Conservation (phyloP, 2,329 filamentous ascomycete species). For the Penicillium sp. region DNA sequence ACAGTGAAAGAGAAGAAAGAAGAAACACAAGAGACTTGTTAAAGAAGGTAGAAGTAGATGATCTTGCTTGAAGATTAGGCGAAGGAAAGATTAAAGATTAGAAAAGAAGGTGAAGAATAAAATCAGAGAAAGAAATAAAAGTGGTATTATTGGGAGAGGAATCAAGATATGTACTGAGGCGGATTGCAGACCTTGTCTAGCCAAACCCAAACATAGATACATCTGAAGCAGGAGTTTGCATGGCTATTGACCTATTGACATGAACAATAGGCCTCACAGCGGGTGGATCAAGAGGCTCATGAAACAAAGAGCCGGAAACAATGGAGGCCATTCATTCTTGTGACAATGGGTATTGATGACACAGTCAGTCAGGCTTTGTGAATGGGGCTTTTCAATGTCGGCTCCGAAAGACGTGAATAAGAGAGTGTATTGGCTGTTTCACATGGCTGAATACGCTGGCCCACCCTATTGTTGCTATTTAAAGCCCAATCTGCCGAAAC, state of each 20-base stretch:
- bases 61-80: background rate
- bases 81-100: background rate
- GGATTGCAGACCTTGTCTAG: background rate
- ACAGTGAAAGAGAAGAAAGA: conserved; percentile 1
- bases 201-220: background rate
- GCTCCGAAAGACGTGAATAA: background rate
- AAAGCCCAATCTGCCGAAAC: background rate
- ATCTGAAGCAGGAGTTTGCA: background rate
- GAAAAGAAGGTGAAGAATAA: background rate
- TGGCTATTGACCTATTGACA: conserved; percentile 2
- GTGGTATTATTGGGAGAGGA: background rate
- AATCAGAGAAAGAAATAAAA: background rate
- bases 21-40: background rate
- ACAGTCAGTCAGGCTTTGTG: background rate
- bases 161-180: background rate
- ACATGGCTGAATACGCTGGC: background rate
- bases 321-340: conserved; percentile 14
- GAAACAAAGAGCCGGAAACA: conserved; percentile 13
- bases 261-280: conserved; percentile 4
- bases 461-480: conserved; percentile 4
- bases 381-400: background rate
- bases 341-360: conserved; percentile 6
- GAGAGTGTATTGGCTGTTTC: background rate
- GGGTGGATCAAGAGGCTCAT: conserved; percentile 4
- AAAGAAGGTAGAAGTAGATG: background rate